Conservation (phyloP, 2,329 filamentous ascomycete genomes). For the Lecanicillium sp. region DNA sequence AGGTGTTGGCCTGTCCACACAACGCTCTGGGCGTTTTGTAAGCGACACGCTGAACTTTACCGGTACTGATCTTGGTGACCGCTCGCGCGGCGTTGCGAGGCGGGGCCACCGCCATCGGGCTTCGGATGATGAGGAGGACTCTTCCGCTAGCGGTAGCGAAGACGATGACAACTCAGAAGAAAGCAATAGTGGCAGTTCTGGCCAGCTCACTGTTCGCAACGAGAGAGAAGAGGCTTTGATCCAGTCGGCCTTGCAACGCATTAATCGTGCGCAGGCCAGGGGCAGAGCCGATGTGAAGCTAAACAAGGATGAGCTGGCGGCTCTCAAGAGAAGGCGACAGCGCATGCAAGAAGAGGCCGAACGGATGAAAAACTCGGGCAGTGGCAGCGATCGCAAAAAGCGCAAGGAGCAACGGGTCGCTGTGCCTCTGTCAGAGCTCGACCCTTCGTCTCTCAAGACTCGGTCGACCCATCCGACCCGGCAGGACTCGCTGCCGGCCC, state of each 20-base stretch:
- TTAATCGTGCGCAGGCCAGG: constrained; percentile 66
- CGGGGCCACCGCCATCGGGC: constrained; percentile 27
- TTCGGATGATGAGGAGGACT: constrained; percentile 26
- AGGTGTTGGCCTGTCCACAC: constrained; percentile 41
- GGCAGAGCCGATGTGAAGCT: constrained; percentile 75
- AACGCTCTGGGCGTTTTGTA: constrained; percentile 39
- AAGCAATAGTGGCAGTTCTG: constrained; percentile 40
- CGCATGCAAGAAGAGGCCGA: constrained; percentile 43
- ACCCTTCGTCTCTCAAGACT: constrained; percentile 30
- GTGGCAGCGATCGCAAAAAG: constrained; percentile 27
- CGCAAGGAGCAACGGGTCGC: constrained; percentile 40
- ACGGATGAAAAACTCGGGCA: constrained; percentile 13
- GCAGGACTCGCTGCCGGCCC: constrained; percentile 26
- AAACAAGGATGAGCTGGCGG: constrained; percentile 70
- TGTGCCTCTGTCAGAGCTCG: constrained; percentile 45
- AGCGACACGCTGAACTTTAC: constrained; percentile 56
- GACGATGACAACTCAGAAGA: constrained; percentile 38
- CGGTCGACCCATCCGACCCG: constrained; percentile 17
- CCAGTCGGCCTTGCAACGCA: constrained; percentile 70
- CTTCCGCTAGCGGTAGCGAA: constrained; percentile 25
- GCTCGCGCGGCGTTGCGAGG: constrained; percentile 27
- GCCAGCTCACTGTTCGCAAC: constrained; percentile 51
- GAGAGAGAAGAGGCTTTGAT: constrained; percentile 69
- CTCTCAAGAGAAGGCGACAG: constrained; percentile 61
- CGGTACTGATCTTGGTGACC: constrained; percentile 46